Evolutionary conservation across 768 basidiomycete species (phyloP).

Genomic region (Leccinellum rugosiceps): DNA sequence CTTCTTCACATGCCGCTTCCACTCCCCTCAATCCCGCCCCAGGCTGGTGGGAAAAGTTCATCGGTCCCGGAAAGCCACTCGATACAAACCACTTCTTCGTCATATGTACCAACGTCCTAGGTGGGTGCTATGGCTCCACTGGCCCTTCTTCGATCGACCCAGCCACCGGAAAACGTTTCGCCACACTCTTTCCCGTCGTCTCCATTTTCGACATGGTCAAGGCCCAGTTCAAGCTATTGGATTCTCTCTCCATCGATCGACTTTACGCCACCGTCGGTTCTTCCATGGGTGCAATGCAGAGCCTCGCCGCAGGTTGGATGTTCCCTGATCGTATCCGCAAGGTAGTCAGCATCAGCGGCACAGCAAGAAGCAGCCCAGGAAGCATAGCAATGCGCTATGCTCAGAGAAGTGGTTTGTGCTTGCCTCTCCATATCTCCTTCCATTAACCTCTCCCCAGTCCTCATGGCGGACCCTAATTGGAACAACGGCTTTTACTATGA

Average conservation of each 20-base stretch:
- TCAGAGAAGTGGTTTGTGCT: slow-evolving; percentile 78
- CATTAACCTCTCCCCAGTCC: slow-evolving; percentile 49
- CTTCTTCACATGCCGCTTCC: slow-evolving; percentile 91
- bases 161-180: slow-evolving; percentile 67
- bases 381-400: slow-evolving; percentile 96
- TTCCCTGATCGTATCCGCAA: slow-evolving; percentile 86
- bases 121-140: slow-evolving; percentile 96
- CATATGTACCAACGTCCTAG: slow-evolving; percentile 94
- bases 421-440: neutral
- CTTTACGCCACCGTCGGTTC: slow-evolving; percentile 92
- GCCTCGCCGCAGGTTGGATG: slow-evolving; percentile 92
- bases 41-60: slow-evolving; percentile 99
- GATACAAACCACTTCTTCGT: slow-evolving; percentile 93
- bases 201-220: slow-evolving; percentile 97
- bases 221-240: slow-evolving; percentile 85
- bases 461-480: slow-evolving; percentile 99
- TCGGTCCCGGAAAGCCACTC: slow-evolving; percentile 90
- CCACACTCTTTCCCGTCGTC: slow-evolving; percentile 86
- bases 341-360: slow-evolving; percentile 92
- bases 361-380: slow-evolving; percentile 86
- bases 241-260: slow-evolving; percentile 77
- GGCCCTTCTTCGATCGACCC: slow-evolving; percentile 87
- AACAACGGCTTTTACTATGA: slow-evolving; percentile 99
- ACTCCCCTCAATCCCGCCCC: slow-evolving; percentile 71
- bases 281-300: slow-evolving; percentile 99